These are phyloP conservation scores for Phytophthora sojae DNA, from an alignment of 352 stramenopile species.

Conservation along the genomic window DNA sequence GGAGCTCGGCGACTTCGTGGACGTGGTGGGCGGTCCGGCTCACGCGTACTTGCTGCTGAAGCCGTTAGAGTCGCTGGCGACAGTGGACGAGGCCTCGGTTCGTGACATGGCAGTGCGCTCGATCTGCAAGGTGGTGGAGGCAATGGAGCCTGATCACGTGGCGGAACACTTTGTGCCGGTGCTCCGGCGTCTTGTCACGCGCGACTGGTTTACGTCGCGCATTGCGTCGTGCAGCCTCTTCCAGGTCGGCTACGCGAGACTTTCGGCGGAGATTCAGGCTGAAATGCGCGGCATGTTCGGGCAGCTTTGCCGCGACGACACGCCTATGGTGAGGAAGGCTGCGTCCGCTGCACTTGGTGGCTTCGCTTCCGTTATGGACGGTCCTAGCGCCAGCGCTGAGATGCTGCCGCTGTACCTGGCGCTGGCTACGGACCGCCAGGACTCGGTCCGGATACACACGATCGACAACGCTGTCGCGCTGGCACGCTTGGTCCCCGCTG, in stretches of 20 bases:
- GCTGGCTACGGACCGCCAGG: constrained; percentile 93
- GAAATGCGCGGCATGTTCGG: constrained; percentile 93
- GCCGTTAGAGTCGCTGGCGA: constrained; percentile 94
- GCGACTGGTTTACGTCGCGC: constrained; percentile 95
- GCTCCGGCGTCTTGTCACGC: constrained; percentile 92
- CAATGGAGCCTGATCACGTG: constrained; percentile 89
- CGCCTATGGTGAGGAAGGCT: constrained; percentile 97
- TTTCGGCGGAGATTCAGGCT: constrained; percentile 69
- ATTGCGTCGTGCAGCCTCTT: constrained; percentile 89
- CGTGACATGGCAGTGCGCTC: constrained; percentile 93
- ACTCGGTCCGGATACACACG: constrained; percentile 97
- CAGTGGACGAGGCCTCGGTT: constrained; percentile 96
- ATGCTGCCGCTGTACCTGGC: constrained; percentile 87
- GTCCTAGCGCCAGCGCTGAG: constrained; percentile 65
- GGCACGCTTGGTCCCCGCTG: constrained; percentile 81
- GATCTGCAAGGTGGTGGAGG: constrained; percentile 89
- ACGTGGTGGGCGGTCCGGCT: constrained; percentile 91
- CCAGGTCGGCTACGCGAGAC: constrained; percentile 67
- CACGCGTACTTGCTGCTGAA: constrained; percentile 93
- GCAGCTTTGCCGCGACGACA: constrained; percentile 96
- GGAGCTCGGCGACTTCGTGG: constrained; percentile 90
- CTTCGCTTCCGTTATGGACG: constrained; percentile 84
- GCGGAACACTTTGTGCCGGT: constrained; percentile 93
- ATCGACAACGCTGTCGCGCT: constrained; percentile 97
- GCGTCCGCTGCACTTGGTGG: constrained; percentile 89